Evolutionary conservation across 2,329 filamentous ascomycete species (phyloP), one percentile per base, ranked within the genome.

Genomic region (Laburnicola sp.): DNA sequence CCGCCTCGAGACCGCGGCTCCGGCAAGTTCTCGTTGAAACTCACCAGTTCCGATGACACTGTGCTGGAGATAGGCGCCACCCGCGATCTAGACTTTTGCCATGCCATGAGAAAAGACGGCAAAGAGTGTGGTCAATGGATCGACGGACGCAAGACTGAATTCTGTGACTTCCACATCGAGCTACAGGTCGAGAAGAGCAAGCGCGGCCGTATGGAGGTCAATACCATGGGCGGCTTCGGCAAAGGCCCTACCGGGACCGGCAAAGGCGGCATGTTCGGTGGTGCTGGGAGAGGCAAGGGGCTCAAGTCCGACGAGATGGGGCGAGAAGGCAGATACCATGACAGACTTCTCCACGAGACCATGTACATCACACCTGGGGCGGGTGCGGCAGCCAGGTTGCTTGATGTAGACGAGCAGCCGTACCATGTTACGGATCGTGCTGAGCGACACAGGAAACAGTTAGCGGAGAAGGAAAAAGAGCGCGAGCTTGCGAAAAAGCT

Each of bases 121-220:
- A 82, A 88, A 50, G 76, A 82, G 40, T 99, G 94, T 72, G 85
- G 82, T 30, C 77, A 83, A 26, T 99, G 94, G 94, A 81, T 99
- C 53, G 93, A 99, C 71, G 85, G 83, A 58, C 85, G 91, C 46
- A 89, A 91, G 63, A 96, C 92, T 0, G 86, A 96, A 62, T 90
- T 88, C 69, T 99, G 94, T 75, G 91, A 96, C 58, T 99, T 88
- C 62, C 94, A 99, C 72, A 85, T 96, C 59, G 91, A 95, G 62
- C 78, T 90, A 25, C 87, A 90, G 25, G 76, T 97, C 2, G 82
- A 86, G 48, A 92, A 89, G 67, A 82, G 84, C 66, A 80, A 83
- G 27, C 78, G 83, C 8, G 78, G 80, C 1, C 82, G 92, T 31
- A 86, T 92, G 78, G 91, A 96, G 65, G 81, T 97, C 54, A 96